Percentiles rank a stretch among this genome's conserved stretches.
phyloP scores from a whole-genome alignment of 1,139 yeast species.

The Groenewaldozyma auringiensis region DNA sequence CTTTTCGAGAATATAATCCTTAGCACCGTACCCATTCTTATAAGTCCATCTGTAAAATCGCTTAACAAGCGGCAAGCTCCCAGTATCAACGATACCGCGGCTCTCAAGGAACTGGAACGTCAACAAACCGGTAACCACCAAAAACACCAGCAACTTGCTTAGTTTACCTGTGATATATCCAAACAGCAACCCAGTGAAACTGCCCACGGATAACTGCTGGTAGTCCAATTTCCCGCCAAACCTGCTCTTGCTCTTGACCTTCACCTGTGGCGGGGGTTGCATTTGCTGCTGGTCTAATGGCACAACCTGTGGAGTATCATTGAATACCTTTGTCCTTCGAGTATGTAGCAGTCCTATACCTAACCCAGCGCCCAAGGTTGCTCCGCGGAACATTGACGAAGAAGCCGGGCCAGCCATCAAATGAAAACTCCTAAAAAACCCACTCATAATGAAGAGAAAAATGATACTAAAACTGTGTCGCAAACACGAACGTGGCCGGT shows the following conservation, averaged over 20 bases:
- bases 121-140: constrained; percentile 44
- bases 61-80: constrained; percentile 38
- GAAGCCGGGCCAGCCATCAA: background rate
- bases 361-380: background rate
- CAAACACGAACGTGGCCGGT: too few relatives aligned
- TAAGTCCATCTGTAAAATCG: constrained; percentile 39
- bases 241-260: constrained; percentile 13
- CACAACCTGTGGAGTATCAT: background rate
- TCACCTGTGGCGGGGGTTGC: background rate
- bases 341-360: background rate
- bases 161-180: constrained; percentile 64
- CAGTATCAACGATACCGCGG: constrained; percentile 46
- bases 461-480: too few relatives aligned
- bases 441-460: too few relatives aligned
- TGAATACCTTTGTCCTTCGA: background rate
- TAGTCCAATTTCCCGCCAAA: constrained; percentile 45
- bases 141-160: constrained; percentile 48
- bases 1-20: constrained; percentile 49
- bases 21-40: constrained; percentile 41
- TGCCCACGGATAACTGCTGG: constrained; percentile 61
- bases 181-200: constrained; percentile 53
- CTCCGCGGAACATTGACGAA: background rate
- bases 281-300: background rate
- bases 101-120: constrained; percentile 53
- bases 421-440: background rate